These are phyloP conservation scores for Entoloma clypeatum DNA, from an alignment of 1,284 basidiomycete genomes.

Conservation along the genomic window DNA sequence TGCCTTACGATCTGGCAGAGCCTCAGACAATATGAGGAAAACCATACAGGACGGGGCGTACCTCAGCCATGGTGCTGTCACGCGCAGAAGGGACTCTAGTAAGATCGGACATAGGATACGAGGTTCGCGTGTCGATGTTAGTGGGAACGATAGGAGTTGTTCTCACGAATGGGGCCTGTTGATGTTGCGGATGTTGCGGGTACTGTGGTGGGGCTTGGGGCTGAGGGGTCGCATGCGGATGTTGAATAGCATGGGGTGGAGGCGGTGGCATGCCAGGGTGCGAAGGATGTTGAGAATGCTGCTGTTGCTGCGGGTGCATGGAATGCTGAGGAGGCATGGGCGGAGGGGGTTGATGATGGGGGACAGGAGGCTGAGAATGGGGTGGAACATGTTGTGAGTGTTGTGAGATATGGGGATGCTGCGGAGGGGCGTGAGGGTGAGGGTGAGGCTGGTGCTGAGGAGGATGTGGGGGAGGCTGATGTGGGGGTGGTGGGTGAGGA, in stretches of 20 bases:
- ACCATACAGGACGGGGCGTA: constrained; percentile 21
- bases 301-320: constrained; percentile 22
- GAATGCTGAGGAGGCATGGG: constrained; percentile 23
- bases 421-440: constrained; percentile 16
- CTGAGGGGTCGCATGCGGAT: constrained; percentile 15
- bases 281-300: constrained; percentile 24
- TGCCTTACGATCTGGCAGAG: constrained; percentile 52
- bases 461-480: constrained; percentile 23
- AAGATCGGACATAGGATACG: constrained; percentile 25
- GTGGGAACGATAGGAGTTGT: constrained; percentile 39
- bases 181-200: constrained; percentile 19
- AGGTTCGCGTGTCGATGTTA: constrained; percentile 30
- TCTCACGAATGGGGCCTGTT: constrained; percentile 27
- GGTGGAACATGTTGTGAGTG: constrained; percentile 24
- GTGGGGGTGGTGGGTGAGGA: constrained; percentile 26
- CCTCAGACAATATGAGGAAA: constrained; percentile 14
- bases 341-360: constrained; percentile 27
- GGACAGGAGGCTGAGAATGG: constrained; percentile 23
- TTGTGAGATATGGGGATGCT: constrained; percentile 26
- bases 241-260: constrained; percentile 13
- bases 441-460: constrained; percentile 22
- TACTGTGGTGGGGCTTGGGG: constrained; percentile 19
- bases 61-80: constrained; percentile 39
- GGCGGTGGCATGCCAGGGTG: constrained; percentile 26
- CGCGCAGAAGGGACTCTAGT: constrained; percentile 30